These are phyloP conservation scores for Botrytis medusae DNA, from an alignment of 2,329 filamentous ascomycete species.

Conservation along the genomic window DNA sequence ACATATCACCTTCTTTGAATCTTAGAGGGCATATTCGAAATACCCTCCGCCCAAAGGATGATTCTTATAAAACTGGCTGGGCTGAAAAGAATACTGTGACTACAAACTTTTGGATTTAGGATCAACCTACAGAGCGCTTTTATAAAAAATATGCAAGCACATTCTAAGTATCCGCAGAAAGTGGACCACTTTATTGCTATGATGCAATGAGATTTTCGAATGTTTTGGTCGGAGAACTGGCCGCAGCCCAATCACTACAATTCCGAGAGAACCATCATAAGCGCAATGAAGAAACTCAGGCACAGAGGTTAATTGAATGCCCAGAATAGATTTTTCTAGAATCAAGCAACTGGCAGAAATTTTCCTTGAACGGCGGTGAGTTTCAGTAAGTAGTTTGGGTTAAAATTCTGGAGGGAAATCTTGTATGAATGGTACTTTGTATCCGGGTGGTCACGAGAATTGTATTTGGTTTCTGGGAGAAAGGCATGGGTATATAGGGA, in stretches of 20 bases:
- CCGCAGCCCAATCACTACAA: background rate
- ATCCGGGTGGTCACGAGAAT: too few species aligned
- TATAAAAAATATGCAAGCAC: background rate
- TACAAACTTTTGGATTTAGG: background rate
- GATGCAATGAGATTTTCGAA: background rate
- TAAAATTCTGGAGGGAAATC: background rate
- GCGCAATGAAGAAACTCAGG: background rate
- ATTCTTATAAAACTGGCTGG: background rate
- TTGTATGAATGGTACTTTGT: background rate
- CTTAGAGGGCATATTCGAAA: background rate
- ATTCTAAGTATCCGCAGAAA: background rate
- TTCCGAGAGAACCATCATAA: background rate
- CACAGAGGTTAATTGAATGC: background rate
- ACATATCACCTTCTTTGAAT: background rate
- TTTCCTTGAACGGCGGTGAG: background rate
- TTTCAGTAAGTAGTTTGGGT: background rate
- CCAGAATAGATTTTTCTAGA: background rate
- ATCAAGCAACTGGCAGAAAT: background rate
- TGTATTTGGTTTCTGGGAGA: too few species aligned
- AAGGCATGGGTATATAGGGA: too few species aligned
- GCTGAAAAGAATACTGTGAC: too few species aligned
- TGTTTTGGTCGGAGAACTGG: background rate
- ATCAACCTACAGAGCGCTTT: background rate
- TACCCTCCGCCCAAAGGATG: background rate
- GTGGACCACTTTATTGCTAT: background rate